Evolutionary conservation across 441 rosid species (phyloP), one percentile per base, ranked within the genome.

Genomic region (Eutrema salsugineum): DNA sequence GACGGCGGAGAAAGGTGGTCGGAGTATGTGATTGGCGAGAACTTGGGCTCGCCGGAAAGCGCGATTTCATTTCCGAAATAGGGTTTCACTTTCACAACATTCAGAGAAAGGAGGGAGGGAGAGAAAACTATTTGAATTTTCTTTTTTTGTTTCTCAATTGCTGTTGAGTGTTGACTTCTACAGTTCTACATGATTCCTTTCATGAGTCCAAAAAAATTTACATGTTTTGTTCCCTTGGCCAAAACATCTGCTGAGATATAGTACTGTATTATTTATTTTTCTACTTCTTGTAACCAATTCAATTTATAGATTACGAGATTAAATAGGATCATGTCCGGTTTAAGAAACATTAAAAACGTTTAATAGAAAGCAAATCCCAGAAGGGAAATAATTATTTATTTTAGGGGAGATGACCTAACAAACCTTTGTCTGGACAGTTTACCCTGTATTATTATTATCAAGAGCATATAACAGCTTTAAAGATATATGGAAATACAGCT

Each of bases 21-120:
- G 79, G 58, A 78, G 61, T 4, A 92, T 65, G 78, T 92, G 98
- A 70, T 86, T 76, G 19, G 79, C 68, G 8, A 92, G 79, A 44
- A 90, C 77, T 42, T 77, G 74, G 9, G 96, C 65, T 44, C 97
- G 82, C 22, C 64, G 73, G 0, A 82, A 33, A 1, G 86, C 88
- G 6, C 88, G 88, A 79, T 83, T 57, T n/a, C n/a, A 3, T 70
- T 24, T 54, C 24, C 12, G 40, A 32, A 15, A 15, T 17, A 30
- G 22, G 59, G 19, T 46, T 17, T 46, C 50, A 46, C 16, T 16
- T 28, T 28, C 39, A 32, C 59, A 4, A 54, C 22, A 17, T 30
- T 17, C 8, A n/a, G n/a, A 33, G 28, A 16, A 56, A 5, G 0
- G 40, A 33, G 43, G 43, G 42, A 33, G 24, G 14, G 61, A 50